These are phyloP conservation scores for Entonaema liquescens DNA, from an alignment of 495 filamentous ascomycete genomes.

Conservation along the genomic window DNA sequence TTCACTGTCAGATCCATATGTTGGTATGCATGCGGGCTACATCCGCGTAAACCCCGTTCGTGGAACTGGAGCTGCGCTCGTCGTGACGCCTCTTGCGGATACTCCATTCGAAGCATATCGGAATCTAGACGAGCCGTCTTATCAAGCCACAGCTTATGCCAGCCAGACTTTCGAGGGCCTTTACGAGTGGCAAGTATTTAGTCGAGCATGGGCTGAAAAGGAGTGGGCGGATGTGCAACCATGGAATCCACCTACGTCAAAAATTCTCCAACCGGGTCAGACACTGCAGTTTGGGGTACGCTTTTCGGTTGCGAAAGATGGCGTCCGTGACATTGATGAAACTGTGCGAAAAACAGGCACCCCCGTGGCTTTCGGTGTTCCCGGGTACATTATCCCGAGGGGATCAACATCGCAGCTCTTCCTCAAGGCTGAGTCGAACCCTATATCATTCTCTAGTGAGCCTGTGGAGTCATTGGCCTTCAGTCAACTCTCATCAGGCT, in stretches of 20 bases:
- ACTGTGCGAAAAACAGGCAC: conserved; percentile 49
- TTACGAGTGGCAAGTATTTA: conserved; percentile 62
- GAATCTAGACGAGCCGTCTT: conserved; percentile 50
- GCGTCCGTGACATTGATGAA: conserved; percentile 52
- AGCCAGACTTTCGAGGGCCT: conserved; percentile 62
- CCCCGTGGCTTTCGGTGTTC: conserved; percentile 56
- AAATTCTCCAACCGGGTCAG: conserved; percentile 50
- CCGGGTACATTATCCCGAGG: conserved; percentile 58
- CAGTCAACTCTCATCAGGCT: conserved; percentile 9
- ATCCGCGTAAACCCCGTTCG: conserved; percentile 54
- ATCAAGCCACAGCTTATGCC: conserved; percentile 49
- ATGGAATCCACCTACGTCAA: conserved; percentile 60
- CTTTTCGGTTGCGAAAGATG: conserved; percentile 52
- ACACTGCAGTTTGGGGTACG: conserved; percentile 54
- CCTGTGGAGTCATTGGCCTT: conserved; percentile 41
- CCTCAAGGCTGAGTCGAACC: conserved; percentile 44
- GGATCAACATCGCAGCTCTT: conserved; percentile 54
- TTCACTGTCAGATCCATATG: conserved; percentile 59
- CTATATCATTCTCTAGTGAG: conserved; percentile 35
- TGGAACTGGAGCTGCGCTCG: conserved; percentile 56
- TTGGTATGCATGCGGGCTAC: conserved; percentile 62
- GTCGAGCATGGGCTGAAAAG: conserved; percentile 57
- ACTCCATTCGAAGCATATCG: conserved; percentile 61
- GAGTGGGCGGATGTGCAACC: conserved; percentile 56
- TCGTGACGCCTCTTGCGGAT: conserved; percentile 57